phyloP scores from a whole-genome alignment of 2,329 filamentous ascomycete genomes.

The Cladorrhinum sp. region DNA sequence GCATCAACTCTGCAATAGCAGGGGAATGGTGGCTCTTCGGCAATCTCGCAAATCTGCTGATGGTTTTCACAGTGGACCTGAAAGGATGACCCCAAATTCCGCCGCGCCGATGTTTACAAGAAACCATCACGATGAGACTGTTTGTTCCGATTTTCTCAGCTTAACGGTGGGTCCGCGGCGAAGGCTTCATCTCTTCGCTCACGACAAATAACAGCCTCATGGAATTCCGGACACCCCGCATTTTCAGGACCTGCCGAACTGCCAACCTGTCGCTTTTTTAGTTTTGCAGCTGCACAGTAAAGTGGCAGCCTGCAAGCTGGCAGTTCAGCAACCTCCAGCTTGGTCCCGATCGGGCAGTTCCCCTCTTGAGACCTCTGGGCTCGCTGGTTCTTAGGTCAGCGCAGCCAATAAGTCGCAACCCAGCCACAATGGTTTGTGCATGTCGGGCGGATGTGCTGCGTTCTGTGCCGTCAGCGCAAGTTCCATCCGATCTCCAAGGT shows the following conservation, averaged over 20 bases:
- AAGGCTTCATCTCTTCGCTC: not conserved
- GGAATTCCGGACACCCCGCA: constrained; percentile 1
- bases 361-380: not conserved
- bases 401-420: constrained; percentile 3
- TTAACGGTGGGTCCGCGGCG: not conserved
- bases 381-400: constrained; percentile 7
- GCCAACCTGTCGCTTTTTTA: not conserved
- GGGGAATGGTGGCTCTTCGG: not conserved
- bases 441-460: not conserved
- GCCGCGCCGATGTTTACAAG: not conserved
- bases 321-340: constrained; percentile 1
- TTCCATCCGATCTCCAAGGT: not conserved
- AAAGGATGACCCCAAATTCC: not conserved
- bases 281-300: not conserved
- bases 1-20: not conserved
- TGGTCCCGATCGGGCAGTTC: not conserved
- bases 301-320: not conserved
- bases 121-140: not conserved
- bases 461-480: constrained; percentile 6
- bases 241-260: not conserved
- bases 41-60: not conserved
- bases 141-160: not conserved
- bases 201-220: not conserved
- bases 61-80: not conserved
- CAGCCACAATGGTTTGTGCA: constrained; percentile 4